phyloP scores from a whole-genome alignment of 2,329 filamentous ascomycete genomes.

The Purpureocillium takamizusanense region DNA sequence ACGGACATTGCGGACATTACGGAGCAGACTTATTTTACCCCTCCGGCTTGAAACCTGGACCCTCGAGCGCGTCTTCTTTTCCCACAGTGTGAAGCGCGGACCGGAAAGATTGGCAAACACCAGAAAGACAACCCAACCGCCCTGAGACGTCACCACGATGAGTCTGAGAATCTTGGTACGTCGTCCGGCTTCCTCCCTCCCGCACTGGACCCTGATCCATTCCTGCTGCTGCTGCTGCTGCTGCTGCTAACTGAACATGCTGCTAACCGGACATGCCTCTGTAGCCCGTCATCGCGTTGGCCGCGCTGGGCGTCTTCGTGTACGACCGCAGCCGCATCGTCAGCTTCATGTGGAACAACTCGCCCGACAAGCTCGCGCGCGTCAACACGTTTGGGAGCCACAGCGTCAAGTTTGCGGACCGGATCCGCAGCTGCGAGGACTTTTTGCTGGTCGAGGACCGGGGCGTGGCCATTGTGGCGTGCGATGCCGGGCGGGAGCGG shows the following conservation, averaged over 20 bases:
- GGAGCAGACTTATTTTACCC: too few species aligned
- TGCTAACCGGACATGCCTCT: background rate
- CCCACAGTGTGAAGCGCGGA: too few species aligned
- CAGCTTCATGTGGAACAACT: conserved; percentile 17
- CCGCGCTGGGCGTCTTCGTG: conserved; percentile 6
- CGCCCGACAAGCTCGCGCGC: conserved; percentile 16
- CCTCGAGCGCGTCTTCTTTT: too few species aligned
- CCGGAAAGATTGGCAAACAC: too few species aligned
- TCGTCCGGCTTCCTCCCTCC: too few species aligned
- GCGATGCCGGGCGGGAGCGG: conserved; percentile 28
- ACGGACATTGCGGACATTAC: too few species aligned
- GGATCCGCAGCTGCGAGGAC: conserved; percentile 31
- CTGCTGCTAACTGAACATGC: background rate
- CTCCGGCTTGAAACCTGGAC: too few species aligned
- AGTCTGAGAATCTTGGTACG: too few species aligned
- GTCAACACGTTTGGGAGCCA: conserved; percentile 16
- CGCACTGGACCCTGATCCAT: background rate
- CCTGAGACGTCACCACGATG: too few species aligned
- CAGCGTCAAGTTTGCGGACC: conserved; percentile 24
- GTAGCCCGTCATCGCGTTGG: conserved; percentile 4
- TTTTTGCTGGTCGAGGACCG: conserved; percentile 23
- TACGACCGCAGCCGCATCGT: conserved; percentile 9
- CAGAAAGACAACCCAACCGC: too few species aligned
- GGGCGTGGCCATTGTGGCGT: conserved; percentile 26
- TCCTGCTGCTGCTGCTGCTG: background rate